Evolutionary conservation across 768 basidiomycete genomes (phyloP).

Genomic region (Podaxis sp.): DNA sequence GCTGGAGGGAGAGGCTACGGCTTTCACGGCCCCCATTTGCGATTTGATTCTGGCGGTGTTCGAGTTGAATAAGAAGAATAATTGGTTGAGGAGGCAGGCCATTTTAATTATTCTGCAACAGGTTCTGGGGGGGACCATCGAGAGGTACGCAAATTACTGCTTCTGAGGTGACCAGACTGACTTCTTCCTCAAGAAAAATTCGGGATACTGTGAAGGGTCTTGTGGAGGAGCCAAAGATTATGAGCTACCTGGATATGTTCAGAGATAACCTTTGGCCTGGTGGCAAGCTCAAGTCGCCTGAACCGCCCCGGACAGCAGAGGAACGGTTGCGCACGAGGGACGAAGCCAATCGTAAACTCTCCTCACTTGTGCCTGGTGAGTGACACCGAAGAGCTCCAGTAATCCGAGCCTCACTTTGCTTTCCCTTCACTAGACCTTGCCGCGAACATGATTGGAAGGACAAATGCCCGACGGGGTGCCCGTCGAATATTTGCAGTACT

Average conservation of each 20-base stretch:
- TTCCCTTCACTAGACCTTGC: conserved; percentile 66
- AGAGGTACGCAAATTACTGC: conserved; percentile 58
- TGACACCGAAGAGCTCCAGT: background rate
- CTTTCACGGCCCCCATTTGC: conserved; percentile 92
- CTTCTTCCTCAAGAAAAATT: conserved; percentile 62
- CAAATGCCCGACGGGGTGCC: conserved; percentile 92
- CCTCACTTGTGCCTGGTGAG: conserved; percentile 87
- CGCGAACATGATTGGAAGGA: conserved; percentile 97
- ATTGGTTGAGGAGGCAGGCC: conserved; percentile 94
- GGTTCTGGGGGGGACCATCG: conserved; percentile 92
- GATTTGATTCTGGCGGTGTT: conserved; percentile 92
- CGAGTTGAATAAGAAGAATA: conserved; percentile 93
- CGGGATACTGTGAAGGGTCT: conserved; percentile 71
- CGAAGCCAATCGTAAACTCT: conserved; percentile 88
- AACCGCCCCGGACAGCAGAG: conserved; percentile 68
- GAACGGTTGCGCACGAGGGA: conserved; percentile 81
- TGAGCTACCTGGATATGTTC: conserved; percentile 65
- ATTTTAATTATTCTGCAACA: conserved; percentile 97
- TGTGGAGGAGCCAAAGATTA: conserved; percentile 68
- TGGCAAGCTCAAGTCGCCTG: conserved; percentile 66
- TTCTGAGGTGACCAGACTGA: conserved; percentile 8
- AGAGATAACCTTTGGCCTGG: conserved; percentile 82
- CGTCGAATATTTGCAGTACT: conserved; percentile 90
- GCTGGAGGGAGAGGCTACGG: conserved; percentile 83
- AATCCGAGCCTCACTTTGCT: background rate